Evolutionary conservation across 2,329 filamentous ascomycete genomes (phyloP), one percentile per base, ranked within the genome.

Genomic region (Coniochaeta prunicola): DNA sequence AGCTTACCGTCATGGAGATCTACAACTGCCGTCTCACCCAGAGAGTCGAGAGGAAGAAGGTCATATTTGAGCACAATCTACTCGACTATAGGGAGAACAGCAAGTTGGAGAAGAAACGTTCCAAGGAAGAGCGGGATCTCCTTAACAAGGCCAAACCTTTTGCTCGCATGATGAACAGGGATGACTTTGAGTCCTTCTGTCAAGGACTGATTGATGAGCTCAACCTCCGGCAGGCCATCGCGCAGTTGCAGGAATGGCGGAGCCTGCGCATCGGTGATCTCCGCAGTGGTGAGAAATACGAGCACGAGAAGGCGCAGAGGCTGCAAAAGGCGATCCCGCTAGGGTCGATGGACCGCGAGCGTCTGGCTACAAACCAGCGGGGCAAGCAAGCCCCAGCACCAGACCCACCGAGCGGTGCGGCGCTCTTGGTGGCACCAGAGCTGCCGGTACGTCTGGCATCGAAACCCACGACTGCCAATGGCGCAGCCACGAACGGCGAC

Each of bases 1-100:
- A 99, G 79, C 86, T 97, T 76, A 96, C 92, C 0, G 92, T 99
- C 21, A 97, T 99, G 86, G 92, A 96, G 64, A 96, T 99, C 56
- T 99, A 99, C 79, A 99, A 99, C 69, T 88, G 89, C 59, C 86
- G 92, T 4, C 77, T 99, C 19, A 96, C 92, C 2, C 89, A 92
- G 59, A 87, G 94, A 64, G 93, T 93, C 7, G 93, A 97, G 68
- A 84, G 94, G 53, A 99, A 99, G 75, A 96, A 94, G 76, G 89
- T 97, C 56, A 89, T 99, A 6, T 97, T 99, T 67, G 92, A 97
- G 70, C 94, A 99, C 73, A 90, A 90, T 61, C 79, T 99, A 30
- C 80, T 99, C 4, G 93, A 99, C 59, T 99, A 99, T 69, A 83
- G 92, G 62, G 96, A 96, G 72, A 96, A 96, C 70, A 88, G 84